Evolutionary conservation across 352 stramenopile species (phyloP).

Genomic region (Pythium grandisporangium): DNA sequence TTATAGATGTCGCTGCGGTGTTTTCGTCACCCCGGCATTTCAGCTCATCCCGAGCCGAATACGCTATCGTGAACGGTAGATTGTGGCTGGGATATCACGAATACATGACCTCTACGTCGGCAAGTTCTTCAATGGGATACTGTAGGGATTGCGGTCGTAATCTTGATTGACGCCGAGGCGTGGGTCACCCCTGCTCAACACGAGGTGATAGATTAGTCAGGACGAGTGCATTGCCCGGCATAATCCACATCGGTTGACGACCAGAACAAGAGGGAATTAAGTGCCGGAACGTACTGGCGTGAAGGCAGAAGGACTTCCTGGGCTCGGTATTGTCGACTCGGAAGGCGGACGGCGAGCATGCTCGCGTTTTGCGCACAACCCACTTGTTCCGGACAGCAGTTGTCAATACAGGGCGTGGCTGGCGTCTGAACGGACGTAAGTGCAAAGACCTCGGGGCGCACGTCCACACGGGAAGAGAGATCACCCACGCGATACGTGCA

Average conservation of each 20-base stretch:
- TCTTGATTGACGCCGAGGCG: slow-evolving; percentile 64
- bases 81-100: no score
- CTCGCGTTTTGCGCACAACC: slow-evolving; percentile 36
- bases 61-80: slow-evolving; percentile 14
- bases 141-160: slow-evolving; percentile 75
- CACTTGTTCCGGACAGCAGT: slow-evolving; percentile 32
- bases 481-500: slow-evolving; percentile 54
- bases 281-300: slow-evolving; percentile 31
- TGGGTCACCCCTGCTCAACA: slow-evolving; percentile 42
- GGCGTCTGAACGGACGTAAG: slow-evolving; percentile 41
- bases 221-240: no score
- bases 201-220: no score
- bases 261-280: neutral
- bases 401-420: slow-evolving; percentile 51
- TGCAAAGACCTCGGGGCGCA: slow-evolving; percentile 48
- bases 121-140: slow-evolving; percentile 51
- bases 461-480: slow-evolving; percentile 39
- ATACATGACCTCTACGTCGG: slow-evolving; percentile 10
- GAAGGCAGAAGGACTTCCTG: slow-evolving; percentile 43
- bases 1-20: slow-evolving; percentile 45
- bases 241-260: no score
- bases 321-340: slow-evolving; percentile 37
- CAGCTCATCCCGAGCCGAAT: slow-evolving; percentile 46
- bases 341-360: slow-evolving; percentile 28
- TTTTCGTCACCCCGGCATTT: slow-evolving; percentile 45